These are phyloP conservation scores for Sicyos baderoa DNA, from an alignment of 306 rosid species.

Conservation along the genomic window DNA sequence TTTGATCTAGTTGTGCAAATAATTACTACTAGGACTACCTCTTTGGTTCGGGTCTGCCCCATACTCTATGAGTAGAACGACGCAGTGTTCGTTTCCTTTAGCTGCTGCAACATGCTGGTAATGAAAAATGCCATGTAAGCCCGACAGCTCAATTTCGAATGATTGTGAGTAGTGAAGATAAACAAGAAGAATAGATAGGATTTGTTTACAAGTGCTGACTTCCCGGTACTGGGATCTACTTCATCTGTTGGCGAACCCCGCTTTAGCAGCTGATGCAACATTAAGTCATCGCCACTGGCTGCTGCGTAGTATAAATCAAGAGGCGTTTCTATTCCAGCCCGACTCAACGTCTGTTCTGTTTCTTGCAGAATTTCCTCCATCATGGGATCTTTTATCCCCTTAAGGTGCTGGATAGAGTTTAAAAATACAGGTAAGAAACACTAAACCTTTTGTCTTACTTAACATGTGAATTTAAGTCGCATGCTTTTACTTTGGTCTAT, in stretches of 20 bases:
- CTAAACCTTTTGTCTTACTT: background rate
- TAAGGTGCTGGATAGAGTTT: constrained; percentile 47
- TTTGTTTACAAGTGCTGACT: constrained; percentile 64
- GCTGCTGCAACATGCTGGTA: constrained; percentile 65
- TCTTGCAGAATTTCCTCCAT: constrained; percentile 67
- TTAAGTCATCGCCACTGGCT: constrained; percentile 52
- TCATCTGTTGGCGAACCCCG: constrained; percentile 63
- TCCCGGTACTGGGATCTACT: constrained; percentile 45
- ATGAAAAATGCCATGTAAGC: background rate
- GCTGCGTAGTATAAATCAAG: constrained; percentile 69
- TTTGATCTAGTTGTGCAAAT: background rate
- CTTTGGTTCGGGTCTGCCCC: constrained; percentile 60
- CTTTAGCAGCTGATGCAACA: constrained; percentile 65
- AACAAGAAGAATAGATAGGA: background rate
- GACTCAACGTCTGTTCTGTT: constrained; percentile 62
- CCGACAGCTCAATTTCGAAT: background rate
- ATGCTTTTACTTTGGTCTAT: background rate
- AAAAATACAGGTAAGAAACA: background rate
- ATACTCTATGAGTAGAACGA: constrained; percentile 54
- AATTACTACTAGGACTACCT: constrained; percentile 39
- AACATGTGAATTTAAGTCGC: background rate
- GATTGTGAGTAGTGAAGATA: background rate
- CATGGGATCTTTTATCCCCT: constrained; percentile 48
- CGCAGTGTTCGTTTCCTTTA: constrained; percentile 60
- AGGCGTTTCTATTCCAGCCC: constrained; percentile 60